phyloP scores from a whole-genome alignment of 1,284 basidiomycete genomes.

The Cryptococcus jaspeensis region DNA sequence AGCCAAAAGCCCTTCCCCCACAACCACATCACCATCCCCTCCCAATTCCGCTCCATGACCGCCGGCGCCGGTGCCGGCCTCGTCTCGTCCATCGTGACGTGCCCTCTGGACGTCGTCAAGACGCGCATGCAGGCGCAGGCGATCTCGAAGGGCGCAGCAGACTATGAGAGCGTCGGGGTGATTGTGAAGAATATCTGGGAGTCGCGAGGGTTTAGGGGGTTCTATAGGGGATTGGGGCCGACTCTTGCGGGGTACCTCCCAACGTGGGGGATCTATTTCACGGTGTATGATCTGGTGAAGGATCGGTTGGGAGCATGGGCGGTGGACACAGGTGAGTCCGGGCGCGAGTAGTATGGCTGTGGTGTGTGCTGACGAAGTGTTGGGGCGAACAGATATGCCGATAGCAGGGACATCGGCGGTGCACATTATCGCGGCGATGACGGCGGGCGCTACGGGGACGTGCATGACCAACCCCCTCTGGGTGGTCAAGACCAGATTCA shows the following conservation, averaged over 20 bases:
- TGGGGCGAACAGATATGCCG: slow-evolving; percentile 17
- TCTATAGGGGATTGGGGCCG: slow-evolving; percentile 93
- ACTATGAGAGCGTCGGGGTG: slow-evolving; percentile 74
- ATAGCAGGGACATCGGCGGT: slow-evolving; percentile 46
- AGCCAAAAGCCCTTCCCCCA: slow-evolving; percentile 8
- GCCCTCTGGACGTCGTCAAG: slow-evolving; percentile 96
- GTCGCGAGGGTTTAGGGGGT: slow-evolving; percentile 75
- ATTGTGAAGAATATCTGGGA: slow-evolving; percentile 69
- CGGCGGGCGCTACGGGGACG: slow-evolving; percentile 84
- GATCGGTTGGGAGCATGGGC: slow-evolving; percentile 64
- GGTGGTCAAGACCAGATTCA: slow-evolving; percentile 97
- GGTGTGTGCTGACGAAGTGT: background rate
- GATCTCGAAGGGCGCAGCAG: slow-evolving; percentile 61
- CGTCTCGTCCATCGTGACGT: slow-evolving; percentile 89
- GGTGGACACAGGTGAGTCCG: slow-evolving; percentile 28
- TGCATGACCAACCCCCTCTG: slow-evolving; percentile 89
- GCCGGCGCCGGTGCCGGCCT: slow-evolving; percentile 67
- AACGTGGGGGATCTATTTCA: slow-evolving; percentile 97
- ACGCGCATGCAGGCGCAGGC: slow-evolving; percentile 92
- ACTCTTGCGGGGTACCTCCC: slow-evolving; percentile 92
- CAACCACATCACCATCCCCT: slow-evolving; percentile 28
- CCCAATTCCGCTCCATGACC: slow-evolving; percentile 50
- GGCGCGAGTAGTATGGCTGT: background rate
- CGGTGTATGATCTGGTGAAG: slow-evolving; percentile 95
- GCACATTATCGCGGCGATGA: slow-evolving; percentile 89